These are phyloP conservation scores for Starmerella ratchasimensis DNA, from an alignment of 805 yeast genomes.

Conservation along the genomic window DNA sequence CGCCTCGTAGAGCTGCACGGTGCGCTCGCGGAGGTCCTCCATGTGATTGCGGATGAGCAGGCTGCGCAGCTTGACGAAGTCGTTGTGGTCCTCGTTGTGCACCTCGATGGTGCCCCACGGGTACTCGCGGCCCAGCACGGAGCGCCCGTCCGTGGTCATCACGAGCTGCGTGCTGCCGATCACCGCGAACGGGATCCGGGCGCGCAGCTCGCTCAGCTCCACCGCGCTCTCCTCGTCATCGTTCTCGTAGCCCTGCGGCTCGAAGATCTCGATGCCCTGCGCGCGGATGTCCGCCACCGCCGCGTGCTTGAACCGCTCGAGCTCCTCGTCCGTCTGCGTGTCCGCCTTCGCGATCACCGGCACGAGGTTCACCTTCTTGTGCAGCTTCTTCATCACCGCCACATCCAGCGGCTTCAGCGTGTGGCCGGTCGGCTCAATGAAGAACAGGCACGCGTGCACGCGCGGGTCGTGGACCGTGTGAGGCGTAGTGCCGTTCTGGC, in stretches of 20 bases:
- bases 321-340: slow-evolving; percentile 79
- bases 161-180: slow-evolving; percentile 75
- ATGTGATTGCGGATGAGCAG: slow-evolving; percentile 76
- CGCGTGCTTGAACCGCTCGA: slow-evolving; percentile 57
- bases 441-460: slow-evolving; percentile 84
- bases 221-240: slow-evolving; percentile 74
- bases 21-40: slow-evolving; percentile 85
- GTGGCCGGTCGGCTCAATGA: slow-evolving; percentile 96
- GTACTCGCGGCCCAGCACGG: slow-evolving; percentile 79
- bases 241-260: slow-evolving; percentile 62
- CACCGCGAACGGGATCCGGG: slow-evolving; percentile 79
- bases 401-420: slow-evolving; percentile 79
- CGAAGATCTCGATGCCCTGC: slow-evolving; percentile 62
- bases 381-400: slow-evolving; percentile 72
- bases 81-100: slow-evolving; percentile 87
- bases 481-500: too few species aligned
- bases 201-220: slow-evolving; percentile 52
- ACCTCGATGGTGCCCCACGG: slow-evolving; percentile 98
- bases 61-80: slow-evolving; percentile 78
- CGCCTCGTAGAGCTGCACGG: slow-evolving; percentile 71
- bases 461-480: slow-evolving; percentile 71
- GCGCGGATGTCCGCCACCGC: slow-evolving; percentile 61
- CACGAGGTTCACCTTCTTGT: slow-evolving; percentile 81
- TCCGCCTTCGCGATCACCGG: slow-evolving; percentile 94
- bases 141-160: slow-evolving; percentile 54